Base-by-base conservation (phyloP, 177 flowering plant species). In the Tripterygium wilfordii region DNA sequence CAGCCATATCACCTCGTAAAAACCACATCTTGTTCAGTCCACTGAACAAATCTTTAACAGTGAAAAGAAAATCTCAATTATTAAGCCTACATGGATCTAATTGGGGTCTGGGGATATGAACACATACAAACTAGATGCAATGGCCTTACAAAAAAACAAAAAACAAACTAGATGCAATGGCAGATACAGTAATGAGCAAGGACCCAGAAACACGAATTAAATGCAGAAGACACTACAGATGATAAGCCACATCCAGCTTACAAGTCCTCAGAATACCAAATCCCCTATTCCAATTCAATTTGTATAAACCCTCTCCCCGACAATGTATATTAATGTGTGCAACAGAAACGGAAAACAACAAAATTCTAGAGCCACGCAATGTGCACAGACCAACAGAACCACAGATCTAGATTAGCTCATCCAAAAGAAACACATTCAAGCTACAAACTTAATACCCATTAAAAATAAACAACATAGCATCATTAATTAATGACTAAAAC, bases 371-470 rank as follows among this genome's bases (percentile, higher is more conserved):
- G 14, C 49, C 32, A 27, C 45, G 47, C 38, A 56, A 56, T 57
- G 58, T n/a, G 29, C 18, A 15, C 18, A 28, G 30, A 42, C 13
- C 3, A 44, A n/a, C 15, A 30, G 22, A 51, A 13, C 24, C 20
- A 10, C 61, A 60, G 69, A 65, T 65, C 69, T 56, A 48, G 61
- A 36, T 54, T 46, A 59, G 12, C 47, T 30, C 42, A 42, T 32
- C 17, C 41, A 17, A 5, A 32, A 4, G 8, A 12, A 28, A 10
- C 31, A 28, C 7, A 5, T 28, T 10, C 10, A 28, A 28, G 5
- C 10, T n/a, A n/a, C n/a, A n/a, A n/a, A n/a, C n/a, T n/a, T n/a
- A n/a, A n/a, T n/a, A n/a, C n/a, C n/a, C n/a, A n/a, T n/a, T n/a
- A n/a, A n/a, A n/a, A n/a, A n/a, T n/a, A n/a, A n/a, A n/a, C n/a